These are phyloP conservation scores for Cutaneotrichosporon sp. DNA, from an alignment of 1,284 basidiomycete genomes.

Conservation along the genomic window DNA sequence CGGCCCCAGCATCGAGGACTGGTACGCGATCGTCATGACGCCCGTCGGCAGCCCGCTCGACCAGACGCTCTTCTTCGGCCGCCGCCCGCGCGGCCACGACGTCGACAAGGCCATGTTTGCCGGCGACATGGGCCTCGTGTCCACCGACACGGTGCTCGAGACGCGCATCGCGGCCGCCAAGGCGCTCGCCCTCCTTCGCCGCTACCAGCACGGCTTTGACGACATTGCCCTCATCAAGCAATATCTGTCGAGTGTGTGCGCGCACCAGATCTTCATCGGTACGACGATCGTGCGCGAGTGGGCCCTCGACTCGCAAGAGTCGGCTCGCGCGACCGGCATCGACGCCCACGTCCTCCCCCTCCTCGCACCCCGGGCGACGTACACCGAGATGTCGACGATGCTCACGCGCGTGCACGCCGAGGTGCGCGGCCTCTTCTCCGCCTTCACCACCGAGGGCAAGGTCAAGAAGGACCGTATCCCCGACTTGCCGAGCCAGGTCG, in stretches of 20 bases:
- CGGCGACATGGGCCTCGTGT: conserved; percentile 84
- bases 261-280: conserved; percentile 84
- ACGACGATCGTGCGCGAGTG: conserved; percentile 90
- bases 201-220: conserved; percentile 20
- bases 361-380: conserved; percentile 79
- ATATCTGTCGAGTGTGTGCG: conserved; percentile 83
- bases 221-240: conserved; percentile 67
- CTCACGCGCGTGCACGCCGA: conserved; percentile 80
- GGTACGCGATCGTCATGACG: conserved; percentile 88
- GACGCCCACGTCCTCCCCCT: conserved; percentile 66
- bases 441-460: conserved; percentile 83
- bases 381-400: conserved; percentile 87
- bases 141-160: conserved; percentile 75
- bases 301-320: conserved; percentile 62
- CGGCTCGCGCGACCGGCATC: conserved; percentile 62
- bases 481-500: conserved; percentile 72
- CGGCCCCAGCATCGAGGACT: conserved; percentile 55
- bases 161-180: conserved; percentile 79
- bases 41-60: conserved; percentile 85
- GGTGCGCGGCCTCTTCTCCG: conserved; percentile 74
- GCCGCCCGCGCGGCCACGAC: conserved; percentile 66
- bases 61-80: conserved; percentile 65
- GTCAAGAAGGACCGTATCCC: conserved; percentile 78
- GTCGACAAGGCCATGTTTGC: conserved; percentile 95
- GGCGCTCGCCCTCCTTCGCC: conserved; percentile 65